phyloP scores from a whole-genome alignment of 805 yeast genomes.

The Candida succiphila region DNA sequence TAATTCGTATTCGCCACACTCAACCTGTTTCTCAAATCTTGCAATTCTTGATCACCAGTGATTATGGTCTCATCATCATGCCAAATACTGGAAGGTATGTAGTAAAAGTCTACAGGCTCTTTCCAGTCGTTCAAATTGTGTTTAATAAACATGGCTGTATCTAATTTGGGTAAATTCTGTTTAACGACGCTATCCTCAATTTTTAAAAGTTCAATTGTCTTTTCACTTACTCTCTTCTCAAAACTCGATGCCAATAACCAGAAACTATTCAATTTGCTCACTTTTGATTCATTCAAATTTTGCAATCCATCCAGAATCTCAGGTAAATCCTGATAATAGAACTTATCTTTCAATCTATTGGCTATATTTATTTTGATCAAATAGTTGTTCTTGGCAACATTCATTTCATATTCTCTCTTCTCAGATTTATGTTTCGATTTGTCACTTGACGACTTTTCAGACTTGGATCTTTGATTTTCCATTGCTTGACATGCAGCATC shows the following conservation, averaged over 20 bases:
- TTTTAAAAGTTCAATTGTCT: constrained; percentile 35
- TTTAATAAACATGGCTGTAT: constrained; percentile 84
- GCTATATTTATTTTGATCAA: constrained; percentile 74
- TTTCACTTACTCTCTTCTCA: constrained; percentile 41
- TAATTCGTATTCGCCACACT: constrained; percentile 29
- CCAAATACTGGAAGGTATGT: constrained; percentile 89
- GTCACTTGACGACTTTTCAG: constrained; percentile 46
- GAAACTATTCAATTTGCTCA: constrained; percentile 57
- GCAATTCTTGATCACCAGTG: constrained; percentile 44
- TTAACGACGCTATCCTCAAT: constrained; percentile 45
- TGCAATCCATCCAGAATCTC: constrained; percentile 80
- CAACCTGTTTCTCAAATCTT: constrained; percentile 43
- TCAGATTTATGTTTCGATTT: constrained; percentile 41
- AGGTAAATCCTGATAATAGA: constrained; percentile 86
- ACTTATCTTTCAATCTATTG: constrained; percentile 87
- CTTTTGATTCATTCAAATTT: constrained; percentile 72
- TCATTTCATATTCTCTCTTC: constrained; percentile 73
- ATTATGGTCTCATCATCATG: constrained; percentile 84
- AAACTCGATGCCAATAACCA: constrained; percentile 50
- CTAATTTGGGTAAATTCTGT: constrained; percentile 65
- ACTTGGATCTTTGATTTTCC: constrained; percentile 71
- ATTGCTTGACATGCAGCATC: constrained; percentile 72
- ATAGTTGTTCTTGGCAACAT: constrained; percentile 76
- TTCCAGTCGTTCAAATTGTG: constrained; percentile 73
- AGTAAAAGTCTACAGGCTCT: constrained; percentile 80